Evolutionary conservation across 352 stramenopile genomes (phyloP).

Genomic region (Pythium biforme): DNA sequence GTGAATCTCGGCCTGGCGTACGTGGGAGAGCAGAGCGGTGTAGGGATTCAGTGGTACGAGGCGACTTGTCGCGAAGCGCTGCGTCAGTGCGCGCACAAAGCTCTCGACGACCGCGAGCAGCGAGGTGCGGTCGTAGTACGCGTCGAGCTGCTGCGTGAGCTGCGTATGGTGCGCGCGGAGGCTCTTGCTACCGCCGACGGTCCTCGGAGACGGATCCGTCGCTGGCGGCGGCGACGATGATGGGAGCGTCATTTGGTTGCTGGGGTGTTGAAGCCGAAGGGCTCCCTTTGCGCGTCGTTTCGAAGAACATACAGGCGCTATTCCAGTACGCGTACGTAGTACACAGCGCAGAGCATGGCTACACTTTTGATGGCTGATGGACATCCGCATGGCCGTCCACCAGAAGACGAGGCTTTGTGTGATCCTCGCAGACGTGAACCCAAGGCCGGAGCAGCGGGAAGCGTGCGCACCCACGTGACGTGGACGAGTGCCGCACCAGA

Average conservation of each 20-base stretch:
- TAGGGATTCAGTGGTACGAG: constrained; percentile 44
- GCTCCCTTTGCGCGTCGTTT: too few species aligned
- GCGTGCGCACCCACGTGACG: neutral
- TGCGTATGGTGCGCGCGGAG: constrained; percentile 13
- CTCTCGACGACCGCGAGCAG: constrained; percentile 37
- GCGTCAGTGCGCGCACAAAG: constrained; percentile 31
- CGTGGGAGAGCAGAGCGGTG: constrained; percentile 29
- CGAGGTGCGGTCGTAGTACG: constrained; percentile 42
- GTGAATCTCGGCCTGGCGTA: constrained; percentile 35
- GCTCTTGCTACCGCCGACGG: neutral
- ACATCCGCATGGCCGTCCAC: too few species aligned
- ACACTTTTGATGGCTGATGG: neutral
- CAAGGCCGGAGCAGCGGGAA: neutral
- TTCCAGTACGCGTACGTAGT: too few species aligned
- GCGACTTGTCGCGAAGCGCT: constrained; percentile 27
- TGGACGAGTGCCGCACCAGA: neutral
- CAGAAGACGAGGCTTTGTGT: too few species aligned
- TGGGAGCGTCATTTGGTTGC: neutral
- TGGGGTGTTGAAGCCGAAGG: too few species aligned
- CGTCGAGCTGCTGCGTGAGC: constrained; percentile 37
- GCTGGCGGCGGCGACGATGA: neutral
- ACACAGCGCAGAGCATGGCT: neutral
- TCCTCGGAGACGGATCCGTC: too few species aligned
- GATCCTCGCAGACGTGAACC: neutral
- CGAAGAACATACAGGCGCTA: too few species aligned